These are phyloP conservation scores for Triglochin maritima DNA, from an alignment of 106 monocot species.

Conservation along the genomic window DNA sequence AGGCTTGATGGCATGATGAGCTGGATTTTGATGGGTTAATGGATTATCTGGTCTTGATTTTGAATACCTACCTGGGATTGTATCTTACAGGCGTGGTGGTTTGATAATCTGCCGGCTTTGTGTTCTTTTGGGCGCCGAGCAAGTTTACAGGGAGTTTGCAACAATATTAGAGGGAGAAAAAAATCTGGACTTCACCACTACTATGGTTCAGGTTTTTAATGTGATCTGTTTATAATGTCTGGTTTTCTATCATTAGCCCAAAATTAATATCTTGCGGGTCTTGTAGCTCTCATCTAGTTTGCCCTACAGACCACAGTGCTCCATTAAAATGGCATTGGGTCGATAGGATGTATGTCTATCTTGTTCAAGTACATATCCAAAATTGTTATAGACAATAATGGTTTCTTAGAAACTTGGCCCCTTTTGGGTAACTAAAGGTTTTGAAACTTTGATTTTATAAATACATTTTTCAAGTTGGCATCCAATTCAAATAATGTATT, in stretches of 20 bases:
- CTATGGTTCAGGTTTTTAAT: slow-evolving; percentile 64
- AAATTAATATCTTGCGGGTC: too few species aligned
- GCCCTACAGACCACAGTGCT: not conserved
- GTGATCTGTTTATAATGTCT: not conserved
- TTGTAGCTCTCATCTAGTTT: too few species aligned
- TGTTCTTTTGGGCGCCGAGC: slow-evolving; percentile 78
- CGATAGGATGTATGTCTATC: too few species aligned
- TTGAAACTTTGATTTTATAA: too few species aligned
- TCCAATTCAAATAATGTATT: too few species aligned
- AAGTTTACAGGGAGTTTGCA: slow-evolving; percentile 75
- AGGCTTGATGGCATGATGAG: not conserved
- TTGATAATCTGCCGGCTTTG: slow-evolving; percentile 77
- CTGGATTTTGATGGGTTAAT: not conserved
- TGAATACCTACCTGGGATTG: not conserved
- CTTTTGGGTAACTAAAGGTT: too few species aligned
- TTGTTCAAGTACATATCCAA: too few species aligned
- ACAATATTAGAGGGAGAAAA: slow-evolving; percentile 57
- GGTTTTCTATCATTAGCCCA: too few species aligned
- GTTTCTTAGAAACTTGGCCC: too few species aligned
- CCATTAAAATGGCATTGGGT: not conserved
- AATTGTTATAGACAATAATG: too few species aligned
- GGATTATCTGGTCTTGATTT: not conserved
- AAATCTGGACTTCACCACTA: slow-evolving; percentile 65
- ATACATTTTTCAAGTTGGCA: too few species aligned
- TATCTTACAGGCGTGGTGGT: slow-evolving; percentile 59